Evolutionary conservation across 1,284 basidiomycete genomes (phyloP).

Genomic region (Anthracocystis walkeri): DNA sequence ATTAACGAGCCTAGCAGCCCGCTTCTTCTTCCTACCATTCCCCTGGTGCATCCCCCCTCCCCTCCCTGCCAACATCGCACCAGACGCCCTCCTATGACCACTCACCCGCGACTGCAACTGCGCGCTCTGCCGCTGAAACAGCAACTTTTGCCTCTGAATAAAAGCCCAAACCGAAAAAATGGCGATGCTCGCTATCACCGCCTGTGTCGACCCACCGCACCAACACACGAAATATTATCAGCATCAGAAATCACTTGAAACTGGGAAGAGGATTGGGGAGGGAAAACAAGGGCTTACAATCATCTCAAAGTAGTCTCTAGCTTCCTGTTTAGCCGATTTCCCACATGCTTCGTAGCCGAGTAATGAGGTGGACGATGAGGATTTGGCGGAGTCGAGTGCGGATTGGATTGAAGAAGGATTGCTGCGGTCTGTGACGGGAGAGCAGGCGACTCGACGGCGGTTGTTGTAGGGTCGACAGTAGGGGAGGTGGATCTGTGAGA

Average conservation of each 20-base stretch:
- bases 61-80: neutral
- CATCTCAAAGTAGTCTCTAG: conserved; percentile 50
- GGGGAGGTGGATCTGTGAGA: conserved; percentile 34
- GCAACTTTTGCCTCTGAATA: conserved; percentile 38
- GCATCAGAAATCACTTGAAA: neutral
- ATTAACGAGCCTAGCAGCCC: conserved; percentile 14
- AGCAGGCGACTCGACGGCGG: conserved; percentile 48
- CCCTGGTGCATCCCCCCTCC: neutral
- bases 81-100: conserved; percentile 18
- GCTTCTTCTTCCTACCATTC: conserved; percentile 33
- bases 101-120: conserved; percentile 23
- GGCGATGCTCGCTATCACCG: conserved; percentile 31
- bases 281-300: conserved; percentile 17
- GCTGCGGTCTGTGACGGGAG: conserved; percentile 4
- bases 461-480: conserved; percentile 64
- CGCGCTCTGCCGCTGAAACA: conserved; percentile 33
- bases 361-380: neutral
- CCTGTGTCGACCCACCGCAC: conserved; percentile 1
- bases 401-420: conserved; percentile 10
- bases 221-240: neutral
- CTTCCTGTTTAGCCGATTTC: conserved; percentile 44
- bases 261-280: neutral
- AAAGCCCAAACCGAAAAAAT: conserved; percentile 37
- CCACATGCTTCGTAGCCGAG: conserved; percentile 51
- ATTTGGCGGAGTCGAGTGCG: conserved; percentile 8